Evolutionary conservation across 495 filamentous ascomycete genomes (phyloP).

Genomic region (Chaetomium cochliodes): DNA sequence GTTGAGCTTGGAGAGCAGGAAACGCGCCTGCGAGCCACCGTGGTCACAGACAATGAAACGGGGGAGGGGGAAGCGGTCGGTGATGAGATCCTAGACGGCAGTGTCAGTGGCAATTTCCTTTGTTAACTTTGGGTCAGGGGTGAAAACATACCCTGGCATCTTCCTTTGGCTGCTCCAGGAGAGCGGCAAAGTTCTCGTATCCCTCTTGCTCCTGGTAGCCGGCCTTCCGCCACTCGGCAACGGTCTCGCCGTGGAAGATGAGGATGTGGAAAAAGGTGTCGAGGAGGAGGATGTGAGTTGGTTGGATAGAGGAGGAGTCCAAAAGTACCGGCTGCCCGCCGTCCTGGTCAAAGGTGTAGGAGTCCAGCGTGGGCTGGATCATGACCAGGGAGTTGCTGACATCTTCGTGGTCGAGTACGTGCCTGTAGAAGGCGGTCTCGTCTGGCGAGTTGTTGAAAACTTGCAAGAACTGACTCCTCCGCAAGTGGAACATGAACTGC

Average conservation of each 20-base stretch:
- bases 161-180: slow-evolving; percentile 95
- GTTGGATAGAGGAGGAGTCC: slow-evolving; percentile 94
- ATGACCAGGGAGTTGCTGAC: slow-evolving; percentile 95
- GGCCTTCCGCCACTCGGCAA: slow-evolving; percentile 97
- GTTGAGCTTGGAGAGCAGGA: slow-evolving; percentile 96
- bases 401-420: slow-evolving; percentile 96
- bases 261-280: slow-evolving; percentile 99
- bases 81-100: slow-evolving; percentile 78
- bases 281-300: slow-evolving; percentile 88
- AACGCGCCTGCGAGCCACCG: slow-evolving; percentile 95
- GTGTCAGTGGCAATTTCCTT: slow-evolving; percentile 6
- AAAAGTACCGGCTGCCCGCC: slow-evolving; percentile 86
- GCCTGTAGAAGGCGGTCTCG: slow-evolving; percentile 97
- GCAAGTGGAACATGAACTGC: slow-evolving; percentile 99
- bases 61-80: slow-evolving; percentile 94
- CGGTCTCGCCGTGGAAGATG: slow-evolving; percentile 97
- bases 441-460: slow-evolving; percentile 99
- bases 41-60: slow-evolving; percentile 99
- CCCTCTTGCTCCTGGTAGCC: slow-evolving; percentile 98
- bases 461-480: slow-evolving; percentile 95
- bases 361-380: slow-evolving; percentile 98
- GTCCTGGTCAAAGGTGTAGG: slow-evolving; percentile 94
- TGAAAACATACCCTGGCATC: slow-evolving; percentile 77
- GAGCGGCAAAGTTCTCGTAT: slow-evolving; percentile 89
- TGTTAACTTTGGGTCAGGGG: background rate